Conservation (phyloP, 2,329 filamentous ascomycete species). For the Pseudocercospora cruenta region DNA sequence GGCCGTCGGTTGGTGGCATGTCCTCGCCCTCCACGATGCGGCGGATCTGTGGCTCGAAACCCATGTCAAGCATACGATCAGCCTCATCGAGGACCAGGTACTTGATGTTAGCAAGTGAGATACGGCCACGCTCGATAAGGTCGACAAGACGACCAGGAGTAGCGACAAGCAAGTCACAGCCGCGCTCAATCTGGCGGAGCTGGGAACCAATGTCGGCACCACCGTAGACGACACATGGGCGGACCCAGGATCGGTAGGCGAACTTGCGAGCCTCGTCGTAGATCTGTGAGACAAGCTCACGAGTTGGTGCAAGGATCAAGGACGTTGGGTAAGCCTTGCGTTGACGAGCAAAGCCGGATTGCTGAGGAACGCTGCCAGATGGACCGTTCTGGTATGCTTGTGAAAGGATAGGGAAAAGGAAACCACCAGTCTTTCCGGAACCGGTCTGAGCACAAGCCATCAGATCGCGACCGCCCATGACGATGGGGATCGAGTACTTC, state of each 20-base stretch:
- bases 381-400: conserved; percentile 93
- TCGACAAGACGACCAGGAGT: conserved; percentile 97
- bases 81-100: conserved; percentile 98
- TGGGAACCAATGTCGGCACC: conserved; percentile 98
- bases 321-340: conserved; percentile 98
- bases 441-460: conserved; percentile 99
- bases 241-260: conserved; percentile 97
- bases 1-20: conserved; percentile 81
- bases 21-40: conserved; percentile 98
- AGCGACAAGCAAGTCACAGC: conserved; percentile 94
- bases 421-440: conserved; percentile 99
- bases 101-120: conserved; percentile 98
- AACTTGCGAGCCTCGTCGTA: conserved; percentile 98
- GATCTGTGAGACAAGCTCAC: conserved; percentile 98
- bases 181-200: conserved; percentile 96
- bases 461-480: conserved; percentile 95
- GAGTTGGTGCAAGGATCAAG: conserved; percentile 91
- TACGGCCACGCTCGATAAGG: conserved; percentile 96
- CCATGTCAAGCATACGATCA: conserved; percentile 99
- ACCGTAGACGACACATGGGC: conserved; percentile 97
- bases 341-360: conserved; percentile 82
- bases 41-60: conserved; percentile 99
- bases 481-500: conserved; percentile 99
- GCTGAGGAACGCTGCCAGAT: conserved; percentile 65
- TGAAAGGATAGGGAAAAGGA: conserved; percentile 98